Percentiles rank a stretch among this genome's conserved stretches.
These are phyloP conservation scores for Aspergillus sp. DNA, from an alignment of 2,329 filamentous ascomycete genomes.

Conservation along the genomic window DNA sequence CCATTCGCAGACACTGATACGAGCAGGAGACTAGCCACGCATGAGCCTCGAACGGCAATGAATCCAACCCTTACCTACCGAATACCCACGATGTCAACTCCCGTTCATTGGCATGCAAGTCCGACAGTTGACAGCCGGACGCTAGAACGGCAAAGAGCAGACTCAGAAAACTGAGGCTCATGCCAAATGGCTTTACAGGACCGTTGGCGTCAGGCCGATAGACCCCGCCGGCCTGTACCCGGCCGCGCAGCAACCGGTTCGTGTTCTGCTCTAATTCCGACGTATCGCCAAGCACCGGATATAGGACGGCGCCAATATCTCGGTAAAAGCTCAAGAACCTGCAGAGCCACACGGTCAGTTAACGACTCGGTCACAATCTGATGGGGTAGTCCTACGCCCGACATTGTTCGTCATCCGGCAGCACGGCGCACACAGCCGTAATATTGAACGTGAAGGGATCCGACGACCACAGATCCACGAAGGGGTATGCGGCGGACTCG, in stretches of 20 bases:
- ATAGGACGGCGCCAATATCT: slow-evolving; percentile 48
- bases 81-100: slow-evolving; percentile 57
- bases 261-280: slow-evolving; percentile 43
- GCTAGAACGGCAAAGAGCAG: slow-evolving; percentile 53
- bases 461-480: slow-evolving; percentile 54
- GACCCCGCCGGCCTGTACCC: slow-evolving; percentile 32
- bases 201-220: slow-evolving; percentile 38
- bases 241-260: slow-evolving; percentile 42
- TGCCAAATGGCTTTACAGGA: slow-evolving; percentile 47
- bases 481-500: slow-evolving; percentile 51
- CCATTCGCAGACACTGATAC: slow-evolving; percentile 54
- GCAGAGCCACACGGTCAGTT: slow-evolving; percentile 1
- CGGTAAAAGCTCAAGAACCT: slow-evolving; percentile 46
- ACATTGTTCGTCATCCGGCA: slow-evolving; percentile 48
- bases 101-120: slow-evolving; percentile 46
- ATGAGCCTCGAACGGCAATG: neutral
- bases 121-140: slow-evolving; percentile 52
- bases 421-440: slow-evolving; percentile 45
- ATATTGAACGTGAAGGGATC: slow-evolving; percentile 48
- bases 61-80: slow-evolving; percentile 29
- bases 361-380: slow-evolving; percentile 4
- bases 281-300: slow-evolving; percentile 47
- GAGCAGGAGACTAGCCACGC: slow-evolving; percentile 47
- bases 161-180: slow-evolving; percentile 50
- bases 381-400: slow-evolving; percentile 13